Evolutionary conservation across 352 stramenopile genomes (phyloP), one percentile per base, ranked within the genome.

Genomic region (Phytophthora syringae): DNA sequence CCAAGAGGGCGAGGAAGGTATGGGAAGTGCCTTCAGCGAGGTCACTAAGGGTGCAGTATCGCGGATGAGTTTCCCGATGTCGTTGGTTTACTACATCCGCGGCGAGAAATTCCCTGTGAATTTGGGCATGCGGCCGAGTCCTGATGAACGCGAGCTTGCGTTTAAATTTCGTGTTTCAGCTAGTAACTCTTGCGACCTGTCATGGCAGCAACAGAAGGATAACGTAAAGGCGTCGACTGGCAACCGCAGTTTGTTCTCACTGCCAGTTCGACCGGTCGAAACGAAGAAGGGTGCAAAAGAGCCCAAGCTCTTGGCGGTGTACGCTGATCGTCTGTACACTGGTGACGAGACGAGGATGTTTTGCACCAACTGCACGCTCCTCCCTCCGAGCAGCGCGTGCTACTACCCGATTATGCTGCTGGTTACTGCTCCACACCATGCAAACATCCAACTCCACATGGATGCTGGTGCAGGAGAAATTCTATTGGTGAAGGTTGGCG

Each of bases 321-420:
- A 93, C 49, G 61, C 74, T 13, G 83, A 93, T 52, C 79, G 82
- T 5, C 45, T 94, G 12, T 91, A 89, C 42, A 93, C 81, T 7
- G 87, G 87, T n/a, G 77, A 90, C 49, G 86, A 92, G 45, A 87
- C 82, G 43, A 79, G 63, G 36, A 91, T 95, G 80, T 87, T 88
- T 58, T 91, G 85, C 64, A 82, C 70, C 47, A 92, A 93, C 52
- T 92, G 80, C 51, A 95, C 87, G 34, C 60, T 95, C 37, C 53
- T 95, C 28, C 87, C 87, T 7, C 80, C 85, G 10, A 74, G 78
- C 28, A 76, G 66, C 7, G 40, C 80, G 18, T 70, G 70, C 3
- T 95, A 93, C 61, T 89, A 88, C 22, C 74, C 85, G 10, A 79
- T 88, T 24, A 65, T 92, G 70, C 28, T 86, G 44, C 49, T 89